Percentiles rank a stretch among this genome's conserved stretches.
phyloP scores from a whole-genome alignment of 2,329 filamentous ascomycete genomes.

The Colletotrichum sojae region DNA sequence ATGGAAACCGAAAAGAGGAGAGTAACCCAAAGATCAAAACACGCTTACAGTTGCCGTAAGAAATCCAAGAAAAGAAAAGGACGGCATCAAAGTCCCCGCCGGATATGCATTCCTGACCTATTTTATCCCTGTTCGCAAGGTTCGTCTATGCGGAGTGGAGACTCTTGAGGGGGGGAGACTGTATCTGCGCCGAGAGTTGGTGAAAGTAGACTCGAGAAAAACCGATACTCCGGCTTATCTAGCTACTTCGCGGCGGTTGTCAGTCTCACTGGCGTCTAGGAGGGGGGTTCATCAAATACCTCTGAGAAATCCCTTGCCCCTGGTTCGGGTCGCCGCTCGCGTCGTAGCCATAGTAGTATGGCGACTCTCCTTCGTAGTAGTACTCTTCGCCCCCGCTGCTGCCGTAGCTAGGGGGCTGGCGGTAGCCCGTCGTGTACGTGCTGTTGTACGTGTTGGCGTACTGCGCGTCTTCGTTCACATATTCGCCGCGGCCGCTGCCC shows the following conservation, averaged over 20 bases:
- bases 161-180: not conserved
- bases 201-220: not conserved
- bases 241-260: not conserved
- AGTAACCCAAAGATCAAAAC: not conserved
- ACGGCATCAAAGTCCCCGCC: not conserved
- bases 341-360: constrained; percentile 42
- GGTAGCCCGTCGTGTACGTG: constrained; percentile 26
- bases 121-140: not conserved
- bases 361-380: constrained; percentile 49
- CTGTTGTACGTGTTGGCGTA: constrained; percentile 47
- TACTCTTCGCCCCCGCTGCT: constrained; percentile 52
- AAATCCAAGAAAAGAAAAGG: not conserved
- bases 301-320: constrained; percentile 8
- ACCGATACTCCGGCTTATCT: not conserved
- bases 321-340: constrained; percentile 29
- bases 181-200: not conserved
- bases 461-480: constrained; percentile 51
- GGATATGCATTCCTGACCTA: not conserved
- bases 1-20: not conserved
- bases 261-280: not conserved
- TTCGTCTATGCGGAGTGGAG: not conserved
- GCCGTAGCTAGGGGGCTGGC: constrained; percentile 50
- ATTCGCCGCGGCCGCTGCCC: constrained; percentile 56
- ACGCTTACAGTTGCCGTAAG: not conserved
- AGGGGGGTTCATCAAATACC: not conserved